Base-by-base conservation (phyloP, 805 yeast genomes). In the Wickerhamomyces rabaulensis region DNA sequence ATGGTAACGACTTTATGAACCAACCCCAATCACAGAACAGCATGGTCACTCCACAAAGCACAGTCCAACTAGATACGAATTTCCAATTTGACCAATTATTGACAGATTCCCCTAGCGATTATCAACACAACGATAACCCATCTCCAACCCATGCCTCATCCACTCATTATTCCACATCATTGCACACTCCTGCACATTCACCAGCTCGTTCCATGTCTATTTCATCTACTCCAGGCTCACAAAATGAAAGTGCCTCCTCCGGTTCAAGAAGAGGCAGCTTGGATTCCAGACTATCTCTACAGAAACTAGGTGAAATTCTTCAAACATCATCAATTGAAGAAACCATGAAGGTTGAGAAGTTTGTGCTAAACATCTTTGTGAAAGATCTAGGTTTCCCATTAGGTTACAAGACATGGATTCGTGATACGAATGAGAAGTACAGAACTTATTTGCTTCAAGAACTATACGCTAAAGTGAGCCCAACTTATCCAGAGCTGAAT, bases 331-430 rank as follows among this genome's bases (percentile, higher is more conserved):
- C 75, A 8, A 67, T 76, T 19, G 69, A 73, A 29, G 80, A 82
- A 54, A 82, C 88, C 0, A 71, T 75, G 22, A 70, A 68, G 41
- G 63, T 84, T 17, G 89, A 83, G 55, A 65, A 70, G 31, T 70
- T 70, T 40, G 71, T 84, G 16, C 56, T 84, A 29, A 67, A 71
- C 40, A 71, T 82, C 36, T 74, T 83, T 50, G 75, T 72, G 39
- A 69, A 74, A 38, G 79, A 76, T 17, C 72, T 87, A 44, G 82
- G 84, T 5, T 88, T 87, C 64, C 80, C 83, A 25, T 62, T 89
- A 25, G 96, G 96, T 6, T 76, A 79, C 51, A 78, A 79, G 57
- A 86, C 95, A 0, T 89, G 96, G 96, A 82, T 87, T 39, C 73
- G 95, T 52, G 96, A 85, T 57, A 85, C 94, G 0, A 71, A 76